A percentile compares a stretch with the other conserved stretches of the same genome.
phyloP scores from a whole-genome alignment of 2,329 filamentous ascomycete genomes.

The Fonsecaea monophora region DNA sequence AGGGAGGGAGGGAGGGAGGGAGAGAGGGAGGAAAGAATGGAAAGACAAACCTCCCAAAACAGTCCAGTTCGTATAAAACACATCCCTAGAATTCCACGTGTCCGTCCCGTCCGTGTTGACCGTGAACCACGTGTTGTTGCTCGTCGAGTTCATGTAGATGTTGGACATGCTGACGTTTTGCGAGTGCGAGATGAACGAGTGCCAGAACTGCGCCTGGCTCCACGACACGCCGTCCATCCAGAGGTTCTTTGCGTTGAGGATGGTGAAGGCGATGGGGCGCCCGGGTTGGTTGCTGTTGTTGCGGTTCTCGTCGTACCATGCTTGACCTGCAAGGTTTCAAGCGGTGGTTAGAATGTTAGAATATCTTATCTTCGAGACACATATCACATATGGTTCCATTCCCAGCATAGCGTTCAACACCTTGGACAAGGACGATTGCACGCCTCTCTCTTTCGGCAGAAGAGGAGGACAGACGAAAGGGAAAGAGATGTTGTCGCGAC shows the following conservation, averaged over 20 bases:
- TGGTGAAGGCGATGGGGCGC: slow-evolving; percentile 25
- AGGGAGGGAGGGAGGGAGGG: too few relatives aligned
- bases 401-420: too few relatives aligned
- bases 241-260: slow-evolving; percentile 30
- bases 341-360: too few relatives aligned
- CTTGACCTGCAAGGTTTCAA: slow-evolving; percentile 51
- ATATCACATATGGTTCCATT: too few relatives aligned
- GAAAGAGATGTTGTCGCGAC: neutral
- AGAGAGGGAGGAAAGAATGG: neutral
- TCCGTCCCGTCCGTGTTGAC: slow-evolving; percentile 70
- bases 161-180: slow-evolving; percentile 68
- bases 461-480: too few relatives aligned
- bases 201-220: slow-evolving; percentile 67
- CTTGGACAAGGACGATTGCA: too few relatives aligned
- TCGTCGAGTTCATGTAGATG: slow-evolving; percentile 65
- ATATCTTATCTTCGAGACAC: too few relatives aligned
- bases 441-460: too few relatives aligned
- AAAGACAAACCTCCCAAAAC: slow-evolving; percentile 45
- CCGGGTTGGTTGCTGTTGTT: slow-evolving; percentile 30
- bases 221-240: slow-evolving; percentile 59
- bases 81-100: slow-evolving; percentile 62
- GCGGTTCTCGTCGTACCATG: slow-evolving; percentile 52
- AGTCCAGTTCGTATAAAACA: slow-evolving; percentile 71
- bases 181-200: slow-evolving; percentile 71
- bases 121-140: slow-evolving; percentile 59